Evolutionary conservation across 352 stramenopile species (phyloP).

Genomic region (Pythium apleroticum): DNA sequence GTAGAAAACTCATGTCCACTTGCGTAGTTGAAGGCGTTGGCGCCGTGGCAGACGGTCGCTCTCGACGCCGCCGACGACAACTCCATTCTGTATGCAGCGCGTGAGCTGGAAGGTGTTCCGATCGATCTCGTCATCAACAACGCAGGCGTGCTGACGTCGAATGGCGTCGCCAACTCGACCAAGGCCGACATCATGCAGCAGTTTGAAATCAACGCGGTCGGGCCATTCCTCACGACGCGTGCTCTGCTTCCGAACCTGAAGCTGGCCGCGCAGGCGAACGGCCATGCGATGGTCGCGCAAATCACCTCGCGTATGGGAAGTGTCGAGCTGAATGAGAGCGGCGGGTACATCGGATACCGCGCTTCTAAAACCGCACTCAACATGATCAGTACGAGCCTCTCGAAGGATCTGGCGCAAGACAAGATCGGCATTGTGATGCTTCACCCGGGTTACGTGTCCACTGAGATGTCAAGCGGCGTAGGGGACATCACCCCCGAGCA

Average conservation of each 20-base stretch:
- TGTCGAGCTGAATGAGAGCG: slow-evolving; percentile 15
- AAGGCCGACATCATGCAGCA: slow-evolving; percentile 28
- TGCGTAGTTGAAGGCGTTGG: slow-evolving; percentile 9
- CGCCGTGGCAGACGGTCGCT: slow-evolving; percentile 20
- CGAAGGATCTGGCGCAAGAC: slow-evolving; percentile 24
- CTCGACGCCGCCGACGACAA: slow-evolving; percentile 27
- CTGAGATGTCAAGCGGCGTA: slow-evolving; percentile 26
- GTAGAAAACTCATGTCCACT: too few species aligned
- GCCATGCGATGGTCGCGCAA: slow-evolving; percentile 22
- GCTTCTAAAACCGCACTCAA: slow-evolving; percentile 53
- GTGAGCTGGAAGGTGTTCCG: slow-evolving; percentile 14
- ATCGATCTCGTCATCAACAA: slow-evolving; percentile 50
- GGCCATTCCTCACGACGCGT: slow-evolving; percentile 32
- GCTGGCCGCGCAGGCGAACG: slow-evolving; percentile 7
- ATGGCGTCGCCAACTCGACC: slow-evolving; percentile 17
- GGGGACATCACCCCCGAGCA: slow-evolving; percentile 29
- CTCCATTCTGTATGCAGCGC: slow-evolving; percentile 23
- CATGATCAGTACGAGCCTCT: slow-evolving; percentile 35
- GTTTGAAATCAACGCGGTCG: slow-evolving; percentile 40
- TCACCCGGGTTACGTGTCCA: slow-evolving; percentile 34
- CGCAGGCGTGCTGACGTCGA: slow-evolving; percentile 28
- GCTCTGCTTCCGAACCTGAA: slow-evolving; percentile 20
- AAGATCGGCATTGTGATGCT: slow-evolving; percentile 28
- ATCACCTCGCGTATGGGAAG: slow-evolving; percentile 20
- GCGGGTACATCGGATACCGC: slow-evolving; percentile 43